Percentiles rank a stretch among this genome's conserved stretches.
Conservation (phyloP, 148 eudicot genomes). For the Cornus kousa region DNA sequence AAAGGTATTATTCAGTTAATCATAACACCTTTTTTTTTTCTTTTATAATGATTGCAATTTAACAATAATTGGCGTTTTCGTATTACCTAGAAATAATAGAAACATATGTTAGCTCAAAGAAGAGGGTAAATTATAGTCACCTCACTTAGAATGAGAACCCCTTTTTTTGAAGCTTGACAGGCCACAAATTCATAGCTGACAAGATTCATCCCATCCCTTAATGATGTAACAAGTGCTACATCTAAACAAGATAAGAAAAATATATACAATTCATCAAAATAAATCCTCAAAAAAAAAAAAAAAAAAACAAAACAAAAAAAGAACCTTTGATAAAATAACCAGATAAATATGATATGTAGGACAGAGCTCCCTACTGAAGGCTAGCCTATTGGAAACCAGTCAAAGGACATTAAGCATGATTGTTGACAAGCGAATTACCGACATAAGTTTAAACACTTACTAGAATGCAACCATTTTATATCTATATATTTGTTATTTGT, state of each 20-base stretch:
- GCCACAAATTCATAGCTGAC: conserved; percentile 85
- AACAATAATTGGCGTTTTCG: neutral
- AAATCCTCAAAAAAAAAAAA: neutral
- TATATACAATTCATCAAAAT: neutral
- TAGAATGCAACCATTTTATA: neutral
- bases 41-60: neutral
- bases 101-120: neutral
- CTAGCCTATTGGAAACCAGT: neutral
- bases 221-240: conserved; percentile 69
- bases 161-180: conserved; percentile 73
- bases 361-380: neutral
- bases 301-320: no score
- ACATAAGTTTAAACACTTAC: neutral
- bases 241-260: conserved; percentile 31
- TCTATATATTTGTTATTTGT: no score
- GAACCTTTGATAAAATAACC: neutral
- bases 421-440: no score
- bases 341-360: neutral
- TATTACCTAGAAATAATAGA: neutral
- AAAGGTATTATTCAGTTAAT: neutral
- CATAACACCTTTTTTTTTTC: neutral
- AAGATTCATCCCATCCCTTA: conserved; percentile 85
- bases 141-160: conserved; percentile 83
- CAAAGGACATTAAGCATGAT: neutral
- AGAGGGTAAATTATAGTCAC: conserved; percentile 24